Base-by-base conservation (phyloP, 2,329 filamentous ascomycete genomes). In the Ilyonectria sp. region DNA sequence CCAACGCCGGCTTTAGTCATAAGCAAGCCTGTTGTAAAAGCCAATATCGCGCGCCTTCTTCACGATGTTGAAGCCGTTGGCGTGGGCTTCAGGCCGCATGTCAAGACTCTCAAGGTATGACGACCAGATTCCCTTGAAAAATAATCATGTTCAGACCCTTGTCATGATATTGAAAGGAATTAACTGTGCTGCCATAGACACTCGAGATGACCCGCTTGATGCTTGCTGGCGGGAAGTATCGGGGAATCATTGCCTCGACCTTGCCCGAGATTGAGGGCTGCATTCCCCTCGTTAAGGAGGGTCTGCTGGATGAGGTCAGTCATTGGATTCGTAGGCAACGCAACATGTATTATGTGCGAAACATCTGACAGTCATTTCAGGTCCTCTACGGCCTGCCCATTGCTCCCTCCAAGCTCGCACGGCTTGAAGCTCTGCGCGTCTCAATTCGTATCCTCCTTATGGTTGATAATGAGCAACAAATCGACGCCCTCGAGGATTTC, bases 51-150 rank as follows among this genome's bases (percentile, higher is more conserved):
- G 2, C 73, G 64, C 6, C 65, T 84, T 2, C 79, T 80, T 17
- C 70, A 72, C 1, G 81, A 84, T 78, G 81, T 84, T 8, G 76
- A 82, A n/a, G 73, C 73, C 17, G 66, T 82, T 0, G 79, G 78
- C 0, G 78, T 84, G 29, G 65, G 71, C 5, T 84, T 84, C 26
- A 73, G 82, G 19, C 81, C 82, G n/a, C 82, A 84, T 69, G 79
- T 84, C 21, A 84, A 84, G 69, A 84, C 35, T 1, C 35, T 37
- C 35, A 37, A 37, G 4, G 35, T 37, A 37, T 13, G 35, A 13
- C 82, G 0, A 4, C 23, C 23, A 2, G 23, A 23, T 23, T 23
- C 2, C 23, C 75, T 84, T 21, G 84, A 84, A 21, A n/a, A 21
- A 37, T 13, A 11, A 11, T 5, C 35, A 11, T 37, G 1, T 11